Evolutionary conservation across 441 rosid genomes (phyloP), one percentile per base, ranked within the genome.

Genomic region (Adansonia grandidieri): DNA sequence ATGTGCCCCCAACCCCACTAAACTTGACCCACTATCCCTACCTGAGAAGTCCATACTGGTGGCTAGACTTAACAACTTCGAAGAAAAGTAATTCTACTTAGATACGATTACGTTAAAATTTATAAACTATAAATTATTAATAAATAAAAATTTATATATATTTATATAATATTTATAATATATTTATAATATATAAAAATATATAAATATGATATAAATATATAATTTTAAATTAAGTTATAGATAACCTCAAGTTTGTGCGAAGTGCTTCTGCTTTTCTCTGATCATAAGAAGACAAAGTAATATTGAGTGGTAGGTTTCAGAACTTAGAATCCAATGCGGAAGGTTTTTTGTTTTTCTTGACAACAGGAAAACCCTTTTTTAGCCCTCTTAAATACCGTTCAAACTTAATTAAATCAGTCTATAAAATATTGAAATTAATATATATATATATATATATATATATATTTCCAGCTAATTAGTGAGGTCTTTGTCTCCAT

Each of bases 241-340:
- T 57, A 64, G 50, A 71, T 42, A 58, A 63, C 51, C 79, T 79
- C 19, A 73, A 75, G 32, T 75, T 70, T 72, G 54, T 19, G 71
- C 69, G 1, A 44, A 58, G 48, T 73, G 50, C 72, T 48, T 67
- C 50, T 71, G 77, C 80, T 61, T 60, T 70, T 76, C 48, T 77
- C 61, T 45, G 45, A 71, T 47, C 56, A 48, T 66, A 76, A 82
- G 81, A 53, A 56, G 78, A 84, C 85, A 74, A 75, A 79, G 71
- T 72, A 75, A 81, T 32, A 22, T 48, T 50, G 71, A 77, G 83
- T 80, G 84, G 73, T 80, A 74, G 81, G 58, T 24, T 24, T 24
- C 1, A 24, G 28, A 24, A 24, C 28, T 76, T 79, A 85, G 92
- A 90, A 92, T 92, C 93, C 97, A 82, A 89, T 89, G 97, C 83